Conservation (phyloP, 2,329 filamentous ascomycete genomes). For the Ophiostoma sp. region DNA sequence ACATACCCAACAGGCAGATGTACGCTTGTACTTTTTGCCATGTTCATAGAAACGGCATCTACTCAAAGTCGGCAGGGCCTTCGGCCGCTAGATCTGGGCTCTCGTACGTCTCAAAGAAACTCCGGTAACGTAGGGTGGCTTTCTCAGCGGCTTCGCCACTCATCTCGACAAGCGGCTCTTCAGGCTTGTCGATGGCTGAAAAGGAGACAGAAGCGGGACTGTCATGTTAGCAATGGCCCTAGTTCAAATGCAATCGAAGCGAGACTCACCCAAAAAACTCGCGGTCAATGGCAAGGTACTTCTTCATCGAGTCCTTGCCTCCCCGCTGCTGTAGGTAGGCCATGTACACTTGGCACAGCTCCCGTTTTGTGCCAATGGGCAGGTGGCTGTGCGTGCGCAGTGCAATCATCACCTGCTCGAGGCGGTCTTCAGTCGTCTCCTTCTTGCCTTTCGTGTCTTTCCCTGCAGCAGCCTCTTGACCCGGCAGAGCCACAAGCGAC, state of each 20-base stretch:
- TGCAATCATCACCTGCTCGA: constrained; percentile 74
- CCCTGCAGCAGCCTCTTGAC: constrained; percentile 50
- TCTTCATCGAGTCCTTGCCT: constrained; percentile 75
- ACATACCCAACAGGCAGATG: not conserved
- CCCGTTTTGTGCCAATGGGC: constrained; percentile 61
- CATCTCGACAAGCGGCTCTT: constrained; percentile 40
- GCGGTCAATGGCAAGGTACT: constrained; percentile 75
- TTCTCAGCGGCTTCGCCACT: constrained; percentile 48
- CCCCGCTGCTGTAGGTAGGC: constrained; percentile 78
- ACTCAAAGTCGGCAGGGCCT: constrained; percentile 49
- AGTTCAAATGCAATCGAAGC: not conserved
- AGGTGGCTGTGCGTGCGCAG: constrained; percentile 69
- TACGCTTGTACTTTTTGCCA: constrained; percentile 7
- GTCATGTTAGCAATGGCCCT: constrained; percentile 21
- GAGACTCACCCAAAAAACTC: constrained; percentile 73
- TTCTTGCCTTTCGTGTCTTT: constrained; percentile 46
- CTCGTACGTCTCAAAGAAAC: constrained; percentile 49
- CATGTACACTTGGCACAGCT: constrained; percentile 74
- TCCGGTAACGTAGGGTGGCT: constrained; percentile 48
- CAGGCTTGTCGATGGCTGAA: constrained; percentile 46
- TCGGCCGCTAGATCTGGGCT: constrained; percentile 45
- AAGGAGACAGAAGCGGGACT: constrained; percentile 46
- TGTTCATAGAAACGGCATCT: not conserved
- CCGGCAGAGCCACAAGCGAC: constrained; percentile 37
- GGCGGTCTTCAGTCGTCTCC: constrained; percentile 54